Percentiles rank a stretch among this genome's conserved stretches.
These are phyloP conservation scores for Nakazawaea wickerhamii DNA, from an alignment of 805 yeast genomes.

Conservation along the genomic window DNA sequence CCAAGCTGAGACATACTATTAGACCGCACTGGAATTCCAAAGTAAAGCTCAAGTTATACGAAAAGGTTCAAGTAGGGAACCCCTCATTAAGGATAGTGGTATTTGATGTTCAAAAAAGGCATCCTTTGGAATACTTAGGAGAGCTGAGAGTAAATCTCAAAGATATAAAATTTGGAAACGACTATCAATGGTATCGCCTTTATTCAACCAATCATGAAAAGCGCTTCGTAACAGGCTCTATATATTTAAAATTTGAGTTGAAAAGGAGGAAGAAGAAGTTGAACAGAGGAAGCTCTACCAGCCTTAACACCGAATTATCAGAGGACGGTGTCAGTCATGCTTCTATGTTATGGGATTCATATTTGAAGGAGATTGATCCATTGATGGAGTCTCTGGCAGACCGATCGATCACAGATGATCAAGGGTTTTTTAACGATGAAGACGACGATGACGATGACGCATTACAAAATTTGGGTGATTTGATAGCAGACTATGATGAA, in stretches of 20 bases:
- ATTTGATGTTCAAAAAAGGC: conserved; percentile 7
- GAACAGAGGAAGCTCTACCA: conserved; percentile 1
- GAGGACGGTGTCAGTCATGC: conserved; percentile 1
- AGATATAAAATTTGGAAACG: conserved; percentile 18
- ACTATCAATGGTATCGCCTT: conserved; percentile 19
- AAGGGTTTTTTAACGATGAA: conserved; percentile 13
- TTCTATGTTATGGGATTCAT: conserved; percentile 3
- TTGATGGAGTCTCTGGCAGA: conserved; percentile 3
- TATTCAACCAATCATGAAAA: conserved; percentile 21
- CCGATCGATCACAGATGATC: conserved; percentile 10
- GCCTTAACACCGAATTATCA: conserved; percentile 1
- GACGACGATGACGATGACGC: background rate
- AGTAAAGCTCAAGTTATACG: conserved; percentile 8
- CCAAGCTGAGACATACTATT: conserved; percentile 7
- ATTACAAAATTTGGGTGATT: background rate
- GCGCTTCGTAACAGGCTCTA: conserved; percentile 24
- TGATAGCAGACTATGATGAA: conserved; percentile 13
- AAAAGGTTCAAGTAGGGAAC: background rate
- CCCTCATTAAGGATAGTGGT: conserved; percentile 8
- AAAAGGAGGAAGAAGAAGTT: conserved; percentile 7
- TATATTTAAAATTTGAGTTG: conserved; percentile 20
- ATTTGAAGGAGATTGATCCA: conserved; percentile 2
- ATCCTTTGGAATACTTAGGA: conserved; percentile 21
- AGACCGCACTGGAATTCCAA: conserved; percentile 11
- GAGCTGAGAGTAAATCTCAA: conserved; percentile 23